Evolutionary conservation across 768 basidiomycete species (phyloP).

Genomic region (Lentinula aciculospora): DNA sequence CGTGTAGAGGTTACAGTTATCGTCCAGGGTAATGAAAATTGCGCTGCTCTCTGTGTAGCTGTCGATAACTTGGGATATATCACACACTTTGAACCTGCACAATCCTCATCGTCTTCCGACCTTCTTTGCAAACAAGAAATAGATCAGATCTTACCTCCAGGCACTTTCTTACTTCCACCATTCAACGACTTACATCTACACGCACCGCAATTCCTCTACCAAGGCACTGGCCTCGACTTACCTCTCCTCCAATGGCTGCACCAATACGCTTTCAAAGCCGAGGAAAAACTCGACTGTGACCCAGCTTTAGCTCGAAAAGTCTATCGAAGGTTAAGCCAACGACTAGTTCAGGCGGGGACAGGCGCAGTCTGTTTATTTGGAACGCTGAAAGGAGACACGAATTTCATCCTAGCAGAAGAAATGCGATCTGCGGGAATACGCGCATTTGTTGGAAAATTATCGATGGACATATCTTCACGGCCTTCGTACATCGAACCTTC

Average conservation of each 20-base stretch:
- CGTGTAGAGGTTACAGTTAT: no score
- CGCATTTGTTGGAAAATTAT: slow-evolving; percentile 84
- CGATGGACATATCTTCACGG: slow-evolving; percentile 78
- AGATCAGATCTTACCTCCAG: slow-evolving; percentile 33
- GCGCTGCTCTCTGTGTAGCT: background rate
- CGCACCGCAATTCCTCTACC: slow-evolving; percentile 85
- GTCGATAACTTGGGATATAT: slow-evolving; percentile 44
- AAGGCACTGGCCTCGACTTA: slow-evolving; percentile 81
- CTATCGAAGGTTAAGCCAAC: slow-evolving; percentile 57
- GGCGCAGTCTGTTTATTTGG: slow-evolving; percentile 78
- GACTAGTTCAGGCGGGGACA: slow-evolving; percentile 72
- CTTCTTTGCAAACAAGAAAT: slow-evolving; percentile 19
- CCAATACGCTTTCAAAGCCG: slow-evolving; percentile 77
- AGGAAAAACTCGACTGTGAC: slow-evolving; percentile 66
- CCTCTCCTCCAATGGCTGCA: slow-evolving; percentile 84
- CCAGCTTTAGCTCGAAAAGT: slow-evolving; percentile 56
- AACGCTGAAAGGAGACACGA: slow-evolving; percentile 76
- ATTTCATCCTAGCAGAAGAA: slow-evolving; percentile 70
- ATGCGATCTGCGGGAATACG: slow-evolving; percentile 72
- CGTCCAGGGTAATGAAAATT: no score
- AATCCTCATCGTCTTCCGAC: slow-evolving; percentile 26
- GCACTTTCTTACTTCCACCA: slow-evolving; percentile 70
- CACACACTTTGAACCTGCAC: slow-evolving; percentile 36
- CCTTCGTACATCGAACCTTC: slow-evolving; percentile 68
- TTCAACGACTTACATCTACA: slow-evolving; percentile 85